Conservation (phyloP, 2,329 filamentous ascomycete species). For the Colletotrichum tabaci region DNA sequence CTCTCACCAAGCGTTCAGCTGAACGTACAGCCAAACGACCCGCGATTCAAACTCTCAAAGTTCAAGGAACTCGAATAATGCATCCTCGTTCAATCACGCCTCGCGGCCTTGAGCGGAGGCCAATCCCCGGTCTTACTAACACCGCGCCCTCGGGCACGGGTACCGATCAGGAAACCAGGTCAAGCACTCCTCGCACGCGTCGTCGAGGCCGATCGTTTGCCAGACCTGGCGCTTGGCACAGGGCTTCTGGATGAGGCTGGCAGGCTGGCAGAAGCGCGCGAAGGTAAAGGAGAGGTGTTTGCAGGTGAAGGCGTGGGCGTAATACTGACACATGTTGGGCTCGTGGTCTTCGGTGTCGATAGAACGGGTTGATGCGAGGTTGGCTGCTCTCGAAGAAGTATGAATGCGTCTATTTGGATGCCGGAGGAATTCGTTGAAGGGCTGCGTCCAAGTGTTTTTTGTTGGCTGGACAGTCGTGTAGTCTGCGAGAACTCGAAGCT, state of each 20-base stretch:
- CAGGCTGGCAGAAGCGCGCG: conserved; percentile 53
- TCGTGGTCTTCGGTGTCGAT: background rate
- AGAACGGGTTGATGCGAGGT: background rate
- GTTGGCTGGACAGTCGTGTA: background rate
- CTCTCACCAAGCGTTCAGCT: too few species aligned
- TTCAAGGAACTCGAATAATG: background rate
- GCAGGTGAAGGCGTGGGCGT: conserved; percentile 55
- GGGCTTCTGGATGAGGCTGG: conserved; percentile 54
- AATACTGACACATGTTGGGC: conserved; percentile 55
- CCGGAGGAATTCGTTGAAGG: background rate
- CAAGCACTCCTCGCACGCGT: conserved; percentile 54
- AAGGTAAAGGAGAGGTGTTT: conserved; percentile 53
- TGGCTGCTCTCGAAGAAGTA: background rate
- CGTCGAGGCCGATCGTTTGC: conserved; percentile 54
- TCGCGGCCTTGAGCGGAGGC: too few species aligned
- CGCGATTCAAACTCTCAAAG: too few species aligned
- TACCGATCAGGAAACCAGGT: conserved; percentile 49
- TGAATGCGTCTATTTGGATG: background rate
- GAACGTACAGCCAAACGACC: too few species aligned
- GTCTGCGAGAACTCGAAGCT: background rate
- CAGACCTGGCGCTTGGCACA: conserved; percentile 53
- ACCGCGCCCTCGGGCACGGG: conserved; percentile 37
- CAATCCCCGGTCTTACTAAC: conserved; percentile 15
- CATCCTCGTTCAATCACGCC: background rate
- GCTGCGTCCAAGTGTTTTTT: background rate